phyloP scores from a whole-genome alignment of 2,329 filamentous ascomycete species.

The Aspergillus hortae region DNA sequence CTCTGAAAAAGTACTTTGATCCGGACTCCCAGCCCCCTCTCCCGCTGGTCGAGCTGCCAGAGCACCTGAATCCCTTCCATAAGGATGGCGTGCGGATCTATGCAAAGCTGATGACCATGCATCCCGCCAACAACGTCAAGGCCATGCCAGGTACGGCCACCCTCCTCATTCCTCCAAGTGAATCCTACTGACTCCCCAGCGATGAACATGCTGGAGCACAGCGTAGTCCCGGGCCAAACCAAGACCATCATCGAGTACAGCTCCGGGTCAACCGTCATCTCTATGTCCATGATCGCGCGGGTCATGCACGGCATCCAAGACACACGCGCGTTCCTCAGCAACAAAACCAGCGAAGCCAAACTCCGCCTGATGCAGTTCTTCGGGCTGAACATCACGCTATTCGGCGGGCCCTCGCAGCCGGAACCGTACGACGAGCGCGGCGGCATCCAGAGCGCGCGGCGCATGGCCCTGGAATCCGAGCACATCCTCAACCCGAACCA shows the following conservation, averaged over 20 bases:
- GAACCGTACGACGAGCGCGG: conserved; percentile 54
- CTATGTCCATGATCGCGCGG: conserved; percentile 54
- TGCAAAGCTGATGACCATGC: conserved; percentile 64
- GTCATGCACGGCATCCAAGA: conserved; percentile 52
- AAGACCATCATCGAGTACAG: conserved; percentile 58
- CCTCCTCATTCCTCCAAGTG: background rate
- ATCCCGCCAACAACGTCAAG: conserved; percentile 64
- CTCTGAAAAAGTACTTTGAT: conserved; percentile 57
- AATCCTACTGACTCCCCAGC: conserved; percentile 29
- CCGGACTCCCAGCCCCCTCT: conserved; percentile 56
- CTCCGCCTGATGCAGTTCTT: conserved; percentile 59
- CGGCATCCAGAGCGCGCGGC: conserved; percentile 49
- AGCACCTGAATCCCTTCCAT: conserved; percentile 54
- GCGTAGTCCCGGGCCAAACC: conserved; percentile 42
- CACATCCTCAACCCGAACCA: conserved; percentile 53
- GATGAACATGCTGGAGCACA: conserved; percentile 49
- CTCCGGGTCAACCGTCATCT: conserved; percentile 61
- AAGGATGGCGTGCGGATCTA: conserved; percentile 60
- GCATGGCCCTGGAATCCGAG: conserved; percentile 41
- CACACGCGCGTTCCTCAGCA: conserved; percentile 54
- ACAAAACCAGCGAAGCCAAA: conserved; percentile 55
- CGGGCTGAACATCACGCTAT: conserved; percentile 55
- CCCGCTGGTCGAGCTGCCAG: conserved; percentile 60
- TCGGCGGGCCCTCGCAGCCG: conserved; percentile 57
- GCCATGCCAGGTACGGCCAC: conserved; percentile 48